Base-by-base conservation (phyloP, 805 yeast genomes). In the Clavispora fructus region DNA sequence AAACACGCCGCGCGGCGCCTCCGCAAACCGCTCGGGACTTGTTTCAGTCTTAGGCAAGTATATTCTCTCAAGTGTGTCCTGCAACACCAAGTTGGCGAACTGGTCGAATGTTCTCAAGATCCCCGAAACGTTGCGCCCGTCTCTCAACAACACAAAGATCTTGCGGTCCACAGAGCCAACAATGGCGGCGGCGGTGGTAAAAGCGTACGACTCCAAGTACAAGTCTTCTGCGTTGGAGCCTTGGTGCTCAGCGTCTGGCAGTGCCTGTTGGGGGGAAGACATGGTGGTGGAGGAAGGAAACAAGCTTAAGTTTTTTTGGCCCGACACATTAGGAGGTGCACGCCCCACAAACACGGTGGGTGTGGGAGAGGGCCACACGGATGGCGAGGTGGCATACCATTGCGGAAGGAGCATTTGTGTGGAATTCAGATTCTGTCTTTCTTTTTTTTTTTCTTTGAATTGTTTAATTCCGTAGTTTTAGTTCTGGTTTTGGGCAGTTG, bases 41-140 rank as follows among this genome's bases (percentile, higher is more conserved):
- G 70, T 67, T 13, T 74, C 79, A 14, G 59, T 59, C 32, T 54
- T 53, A 19, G 63, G 65, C 53, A 85, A 71, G 61, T 87, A 87
- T 56, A 90, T 80, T 64, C 97, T 79, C 64, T 94, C 98, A 41
- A 82, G 72, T 14, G 96, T 82, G 62, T 91, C 96, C 67, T 94
- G 98, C 51, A 94, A 73, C 35, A 94, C 96, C 59, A 94, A 74
- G 67, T 92, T 92, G 49, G 95, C 91, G 64, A 84, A 94, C 66
- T 92, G 97, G 69, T 94, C 99, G 65, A 92, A 94, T 2, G 97
- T 89, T 65, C 99, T 79, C 54, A 94, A 73, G 23, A 91, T 86
- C 14, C 99, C 99, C 61, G 87, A 83, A 29, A 92, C 69, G 52
- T 83, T 82, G 54, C 92, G 78, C 33, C 98, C 98, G 64, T 92